phyloP scores from a whole-genome alignment of 441 rosid species.

The Eutrema salsugineum region DNA sequence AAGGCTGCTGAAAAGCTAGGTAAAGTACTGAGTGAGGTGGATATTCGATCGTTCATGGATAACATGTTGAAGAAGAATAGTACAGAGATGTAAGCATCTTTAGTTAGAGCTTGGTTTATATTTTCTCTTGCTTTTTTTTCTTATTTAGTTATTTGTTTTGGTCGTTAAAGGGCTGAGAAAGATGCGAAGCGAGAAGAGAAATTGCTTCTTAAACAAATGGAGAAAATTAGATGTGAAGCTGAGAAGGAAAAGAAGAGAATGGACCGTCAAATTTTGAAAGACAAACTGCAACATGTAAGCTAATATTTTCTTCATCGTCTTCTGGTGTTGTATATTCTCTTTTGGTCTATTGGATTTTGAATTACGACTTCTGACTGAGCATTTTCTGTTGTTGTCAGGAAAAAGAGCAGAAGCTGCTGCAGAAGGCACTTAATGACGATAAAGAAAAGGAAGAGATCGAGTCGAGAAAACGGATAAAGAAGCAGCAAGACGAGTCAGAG shows the following conservation, averaged over 20 bases:
- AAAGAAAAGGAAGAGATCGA: conserved; percentile 66
- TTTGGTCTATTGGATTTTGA: neutral
- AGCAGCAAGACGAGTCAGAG: conserved; percentile 80
- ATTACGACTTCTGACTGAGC: neutral
- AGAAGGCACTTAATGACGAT: conserved; percentile 56
- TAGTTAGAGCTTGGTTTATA: neutral
- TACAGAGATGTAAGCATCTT: conserved; percentile 50
- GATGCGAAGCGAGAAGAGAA: conserved; percentile 64
- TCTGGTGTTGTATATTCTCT: neutral
- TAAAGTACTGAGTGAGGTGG: conserved; percentile 56
- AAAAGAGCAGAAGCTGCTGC: conserved; percentile 61
- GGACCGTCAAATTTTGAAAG: conserved; percentile 60
- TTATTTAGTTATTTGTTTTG: neutral
- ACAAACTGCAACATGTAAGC: conserved; percentile 59
- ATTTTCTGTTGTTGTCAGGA: conserved; percentile 41
- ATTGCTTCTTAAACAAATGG: conserved; percentile 53
- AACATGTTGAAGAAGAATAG: conserved; percentile 52
- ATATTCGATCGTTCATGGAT: conserved; percentile 52
- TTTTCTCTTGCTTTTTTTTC: neutral
- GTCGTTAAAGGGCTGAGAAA: conserved; percentile 51
- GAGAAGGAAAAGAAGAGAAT: conserved; percentile 76
- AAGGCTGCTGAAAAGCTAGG: conserved; percentile 65
- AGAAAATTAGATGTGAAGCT: conserved; percentile 60
- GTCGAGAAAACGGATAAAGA: conserved; percentile 50
- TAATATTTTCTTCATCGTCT: neutral